phyloP scores from a whole-genome alignment of 2,329 filamentous ascomycete genomes.

The Didymosphaeria variabile region DNA sequence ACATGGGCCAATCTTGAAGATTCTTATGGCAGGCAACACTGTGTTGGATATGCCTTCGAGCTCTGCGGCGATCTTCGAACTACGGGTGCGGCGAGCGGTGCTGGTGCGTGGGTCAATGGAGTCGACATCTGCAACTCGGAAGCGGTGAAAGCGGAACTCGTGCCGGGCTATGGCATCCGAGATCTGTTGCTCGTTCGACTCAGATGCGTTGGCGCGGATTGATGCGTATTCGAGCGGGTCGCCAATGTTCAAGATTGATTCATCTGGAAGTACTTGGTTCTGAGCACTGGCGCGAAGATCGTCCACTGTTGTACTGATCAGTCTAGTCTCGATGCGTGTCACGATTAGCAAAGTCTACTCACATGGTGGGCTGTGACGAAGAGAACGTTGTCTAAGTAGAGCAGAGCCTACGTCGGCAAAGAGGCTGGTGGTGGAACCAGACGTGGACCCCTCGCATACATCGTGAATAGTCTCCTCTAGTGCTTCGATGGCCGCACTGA shows the following conservation, averaged over 20 bases:
- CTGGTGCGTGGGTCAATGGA: neutral
- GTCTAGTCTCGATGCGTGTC: neutral
- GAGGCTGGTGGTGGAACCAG: neutral
- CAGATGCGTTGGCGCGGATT: neutral
- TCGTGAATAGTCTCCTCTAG: neutral
- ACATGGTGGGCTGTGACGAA: neutral
- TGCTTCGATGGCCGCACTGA: neutral
- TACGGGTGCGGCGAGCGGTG: neutral
- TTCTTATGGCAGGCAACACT: too few species aligned
- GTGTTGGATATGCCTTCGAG: neutral
- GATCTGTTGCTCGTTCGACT: neutral
- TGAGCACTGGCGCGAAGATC: neutral
- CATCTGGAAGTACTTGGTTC: neutral
- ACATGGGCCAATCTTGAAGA: neutral
- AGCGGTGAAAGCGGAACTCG: neutral
- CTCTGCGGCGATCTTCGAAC: neutral
- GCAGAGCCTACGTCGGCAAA: neutral
- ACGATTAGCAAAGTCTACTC: neutral
- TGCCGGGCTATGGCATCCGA: neutral
- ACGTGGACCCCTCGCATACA: neutral
- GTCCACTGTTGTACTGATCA: neutral
- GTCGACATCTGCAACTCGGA: neutral
- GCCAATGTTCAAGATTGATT: neutral
- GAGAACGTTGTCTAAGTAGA: neutral
- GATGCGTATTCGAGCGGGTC: neutral